Evolutionary conservation across 805 yeast species (phyloP), one percentile per base, ranked within the genome.

Genomic region (Yamadazyma laniorum): DNA sequence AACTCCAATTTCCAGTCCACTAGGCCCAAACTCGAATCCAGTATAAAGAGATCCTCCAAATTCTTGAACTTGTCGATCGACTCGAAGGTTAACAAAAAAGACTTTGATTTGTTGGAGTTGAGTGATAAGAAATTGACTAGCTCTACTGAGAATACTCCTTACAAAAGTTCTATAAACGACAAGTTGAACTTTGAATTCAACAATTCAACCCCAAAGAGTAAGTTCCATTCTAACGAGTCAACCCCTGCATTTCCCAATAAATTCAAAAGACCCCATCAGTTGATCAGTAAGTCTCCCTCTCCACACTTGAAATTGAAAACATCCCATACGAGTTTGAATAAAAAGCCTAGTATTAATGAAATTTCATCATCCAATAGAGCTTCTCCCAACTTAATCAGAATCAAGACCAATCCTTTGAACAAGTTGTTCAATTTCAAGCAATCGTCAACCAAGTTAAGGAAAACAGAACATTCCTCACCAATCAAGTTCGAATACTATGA

Each of bases 231-330:
- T n/a, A 27, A 27, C 16, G 41, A 43, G 11, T 42, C 45, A 5
- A 46, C 50, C 18, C 50, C 50, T 18, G 26, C 30, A 15, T 32
- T 37, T 17, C 35, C 37, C 25, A 63, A 62, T 42, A 67, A 65
- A 43, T 68, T 65, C 50, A 68, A 68, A 42, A 52, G 74, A 23
- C 74, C 74, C 1, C 74, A 67, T 46, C 59, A 62, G 39, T 52
- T 68, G 34, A 64, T 68, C 16, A 65, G 72, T 42, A 72, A 68
- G 44, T 58, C 67, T 13, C 74, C 74, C 4, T 65, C 72, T 11
- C 72, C 71, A 4, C 50, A 46, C 35, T 19, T 27, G 12, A 37
- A 19, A 11, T 17, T 21, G 8, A 21, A 36, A 21, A 14, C 36
- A 5, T 18, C 31, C 6, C 34, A 37, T 23, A 29, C 19, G 5